A percentile compares a stretch with the other conserved stretches of the same genome.
phyloP scores from a whole-genome alignment of 768 basidiomycete genomes.

The Mycena haematopus region DNA sequence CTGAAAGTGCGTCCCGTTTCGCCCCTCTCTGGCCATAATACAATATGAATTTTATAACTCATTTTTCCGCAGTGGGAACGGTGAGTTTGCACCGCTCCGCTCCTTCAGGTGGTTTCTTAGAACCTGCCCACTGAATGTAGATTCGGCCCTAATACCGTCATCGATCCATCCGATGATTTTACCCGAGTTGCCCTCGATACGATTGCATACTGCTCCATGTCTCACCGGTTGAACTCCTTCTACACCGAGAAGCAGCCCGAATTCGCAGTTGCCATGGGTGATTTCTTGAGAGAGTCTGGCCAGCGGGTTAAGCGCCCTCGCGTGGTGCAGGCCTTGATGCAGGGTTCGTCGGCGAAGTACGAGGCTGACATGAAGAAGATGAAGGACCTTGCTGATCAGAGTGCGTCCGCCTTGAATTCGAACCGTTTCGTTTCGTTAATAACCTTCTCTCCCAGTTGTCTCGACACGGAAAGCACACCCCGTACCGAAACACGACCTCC shows the following conservation, averaged over 20 bases:
- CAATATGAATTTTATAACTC: conserved; percentile 13
- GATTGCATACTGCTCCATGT: conserved; percentile 51
- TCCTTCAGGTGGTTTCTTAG: conserved; percentile 15
- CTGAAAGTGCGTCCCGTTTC: conserved; percentile 41
- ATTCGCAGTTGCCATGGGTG: conserved; percentile 48
- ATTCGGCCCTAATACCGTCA: conserved; percentile 47
- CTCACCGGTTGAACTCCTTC: conserved; percentile 53
- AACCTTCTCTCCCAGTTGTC: conserved; percentile 39
- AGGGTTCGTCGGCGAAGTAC: conserved; percentile 43
- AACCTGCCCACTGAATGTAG: conserved; percentile 29
- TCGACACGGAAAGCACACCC: conserved; percentile 44
- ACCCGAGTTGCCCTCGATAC: conserved; percentile 56
- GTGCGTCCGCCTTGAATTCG: conserved; percentile 33
- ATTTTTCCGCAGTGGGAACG: conserved; percentile 41
- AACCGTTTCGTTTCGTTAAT: neutral
- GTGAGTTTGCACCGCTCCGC: conserved; percentile 23
- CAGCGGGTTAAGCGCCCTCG: conserved; percentile 41
- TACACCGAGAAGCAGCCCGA: conserved; percentile 47
- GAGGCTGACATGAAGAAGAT: conserved; percentile 47
- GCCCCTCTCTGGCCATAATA: too few species aligned
- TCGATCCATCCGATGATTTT: conserved; percentile 54
- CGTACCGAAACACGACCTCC: conserved; percentile 47
- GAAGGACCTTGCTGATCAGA: conserved; percentile 46
- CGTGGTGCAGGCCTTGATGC: conserved; percentile 44
- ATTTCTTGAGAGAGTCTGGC: conserved; percentile 47